Evolutionary conservation across 2,329 filamentous ascomycete species (phyloP).

Genomic region (Fusarium poae): DNA sequence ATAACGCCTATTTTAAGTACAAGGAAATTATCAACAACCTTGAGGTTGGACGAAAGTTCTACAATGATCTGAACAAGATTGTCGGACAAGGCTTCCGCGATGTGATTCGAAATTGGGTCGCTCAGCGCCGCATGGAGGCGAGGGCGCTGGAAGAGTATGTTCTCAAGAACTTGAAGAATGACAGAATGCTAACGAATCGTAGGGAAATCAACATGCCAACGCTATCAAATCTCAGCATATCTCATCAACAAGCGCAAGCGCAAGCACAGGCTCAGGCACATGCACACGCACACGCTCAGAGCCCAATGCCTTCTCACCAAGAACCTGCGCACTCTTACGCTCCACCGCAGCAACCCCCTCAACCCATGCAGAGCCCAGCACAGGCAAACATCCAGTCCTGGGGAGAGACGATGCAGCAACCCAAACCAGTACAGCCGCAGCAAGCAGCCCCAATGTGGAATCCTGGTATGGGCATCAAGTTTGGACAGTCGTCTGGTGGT

Average conservation of each 20-base stretch:
- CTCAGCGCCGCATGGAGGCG: constrained; percentile 84
- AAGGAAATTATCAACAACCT: constrained; percentile 95
- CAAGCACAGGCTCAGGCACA: not conserved
- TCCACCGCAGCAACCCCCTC: constrained; percentile 33
- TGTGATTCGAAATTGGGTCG: constrained; percentile 80
- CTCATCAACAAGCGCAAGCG: constrained; percentile 46
- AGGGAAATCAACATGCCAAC: constrained; percentile 68
- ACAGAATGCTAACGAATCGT: constrained; percentile 17
- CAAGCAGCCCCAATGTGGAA: constrained; percentile 69
- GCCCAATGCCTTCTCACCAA: constrained; percentile 33
- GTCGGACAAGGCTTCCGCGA: constrained; percentile 85
- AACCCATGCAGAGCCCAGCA: constrained; percentile 47
- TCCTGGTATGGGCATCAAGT: constrained; percentile 84
- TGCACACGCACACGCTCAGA: constrained; percentile 39
- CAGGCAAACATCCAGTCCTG: constrained; percentile 72
- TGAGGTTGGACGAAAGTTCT: constrained; percentile 93
- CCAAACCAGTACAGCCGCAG: constrained; percentile 60
- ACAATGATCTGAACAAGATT: constrained; percentile 93
- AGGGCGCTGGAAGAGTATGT: constrained; percentile 80
- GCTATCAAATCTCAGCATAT: constrained; percentile 60
- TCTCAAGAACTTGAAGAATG: not conserved
- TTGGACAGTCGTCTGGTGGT: constrained; percentile 63
- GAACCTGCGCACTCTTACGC: constrained; percentile 26
- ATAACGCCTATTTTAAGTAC: constrained; percentile 94
- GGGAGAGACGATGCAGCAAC: constrained; percentile 70